Base-by-base conservation (phyloP, 2,329 filamentous ascomycete genomes). In the Aspergillus sp. region DNA sequence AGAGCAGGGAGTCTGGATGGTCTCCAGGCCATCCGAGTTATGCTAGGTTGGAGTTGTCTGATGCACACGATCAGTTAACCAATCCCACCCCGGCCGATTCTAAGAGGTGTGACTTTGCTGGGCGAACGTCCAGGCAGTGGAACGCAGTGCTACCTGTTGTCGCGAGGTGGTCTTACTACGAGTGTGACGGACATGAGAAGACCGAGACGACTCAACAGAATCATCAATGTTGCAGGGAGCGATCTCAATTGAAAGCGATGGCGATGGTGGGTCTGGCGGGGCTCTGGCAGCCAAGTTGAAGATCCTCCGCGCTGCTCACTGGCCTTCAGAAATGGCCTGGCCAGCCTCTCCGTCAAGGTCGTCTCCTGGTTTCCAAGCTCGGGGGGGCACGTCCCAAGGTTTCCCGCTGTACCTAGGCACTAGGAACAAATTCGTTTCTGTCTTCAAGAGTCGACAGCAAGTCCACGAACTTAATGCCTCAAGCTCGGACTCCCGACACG, bases 301-400 rank as follows among this genome's bases (percentile, higher is more conserved):
- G 64, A 66, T 66, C 64, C 62, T 66, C 64, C 61, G 57, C 62
- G 62, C 57, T 61, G 58, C 47, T 62, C 51, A 61, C 64, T 64
- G 61, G 60, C 57, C 48, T 61, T 49, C 48, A 54, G 44, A 47
- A 54, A 56, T 56, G 56, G 46, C 54, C 56, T 54, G 55, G 54
- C 39, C 50, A 40, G 33, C 59, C 54, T 57, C 39, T 20, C 20
- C 3, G 20, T 53, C 20, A 45, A 42, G 37, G 30, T 55, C 48
- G 57, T 47, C 47, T 58, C 48, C 50, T 34, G 27, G 37, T 51
- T 37, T 53, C 20, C 45, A 37, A 30, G 33, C 15, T 47, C 44
- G 17, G 44, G 33, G 19, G 30, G 33, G 47, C 47, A 49, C n/a
- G 41, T 45, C 42, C 51, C 42, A 39, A 22, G 19, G 27, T 41